Evolutionary conservation across 164 flowering plant genomes (phyloP).

Genomic region (Tinospora cordifolia): DNA sequence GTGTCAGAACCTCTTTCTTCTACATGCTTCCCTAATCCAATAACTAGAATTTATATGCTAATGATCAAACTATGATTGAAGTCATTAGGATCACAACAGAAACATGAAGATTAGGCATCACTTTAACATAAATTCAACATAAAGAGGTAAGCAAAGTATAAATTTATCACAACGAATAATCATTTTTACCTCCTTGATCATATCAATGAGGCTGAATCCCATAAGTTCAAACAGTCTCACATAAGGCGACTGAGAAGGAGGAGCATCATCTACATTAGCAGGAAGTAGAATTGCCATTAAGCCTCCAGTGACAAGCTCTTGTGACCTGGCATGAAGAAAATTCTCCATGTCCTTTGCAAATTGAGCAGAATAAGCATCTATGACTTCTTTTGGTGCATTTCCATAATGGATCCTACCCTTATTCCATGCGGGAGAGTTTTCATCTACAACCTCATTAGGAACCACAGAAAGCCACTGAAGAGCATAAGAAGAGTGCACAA

Average conservation of each 20-base stretch:
- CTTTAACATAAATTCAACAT: no score
- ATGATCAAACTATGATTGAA: no score
- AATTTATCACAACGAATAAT: neutral
- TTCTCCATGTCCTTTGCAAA: slow-evolving; percentile 13
- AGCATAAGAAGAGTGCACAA: slow-evolving; percentile 22
- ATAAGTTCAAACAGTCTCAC: neutral
- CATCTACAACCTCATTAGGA: slow-evolving; percentile 15
- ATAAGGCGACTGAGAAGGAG: neutral
- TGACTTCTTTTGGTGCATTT: slow-evolving; percentile 12
- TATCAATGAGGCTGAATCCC: slow-evolving; percentile 17
- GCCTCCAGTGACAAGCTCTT: slow-evolving; percentile 21
- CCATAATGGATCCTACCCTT: slow-evolving; percentile 9
- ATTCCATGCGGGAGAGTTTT: slow-evolving; percentile 18
- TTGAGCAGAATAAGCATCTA: slow-evolving; percentile 19
- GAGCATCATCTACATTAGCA: neutral
- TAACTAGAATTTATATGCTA: no score
- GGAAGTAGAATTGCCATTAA: slow-evolving; percentile 13
- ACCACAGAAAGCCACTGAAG: slow-evolving; percentile 28
- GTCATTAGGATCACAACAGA: no score
- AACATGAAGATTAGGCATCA: no score
- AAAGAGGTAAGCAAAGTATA: no score
- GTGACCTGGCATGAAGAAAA: slow-evolving; percentile 17
- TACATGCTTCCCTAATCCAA: no score
- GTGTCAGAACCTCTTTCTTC: no score
- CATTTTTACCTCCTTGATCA: slow-evolving; percentile 11